phyloP scores from a whole-genome alignment of 176 grass and related monocot species.

The Avena eriantha region DNA sequence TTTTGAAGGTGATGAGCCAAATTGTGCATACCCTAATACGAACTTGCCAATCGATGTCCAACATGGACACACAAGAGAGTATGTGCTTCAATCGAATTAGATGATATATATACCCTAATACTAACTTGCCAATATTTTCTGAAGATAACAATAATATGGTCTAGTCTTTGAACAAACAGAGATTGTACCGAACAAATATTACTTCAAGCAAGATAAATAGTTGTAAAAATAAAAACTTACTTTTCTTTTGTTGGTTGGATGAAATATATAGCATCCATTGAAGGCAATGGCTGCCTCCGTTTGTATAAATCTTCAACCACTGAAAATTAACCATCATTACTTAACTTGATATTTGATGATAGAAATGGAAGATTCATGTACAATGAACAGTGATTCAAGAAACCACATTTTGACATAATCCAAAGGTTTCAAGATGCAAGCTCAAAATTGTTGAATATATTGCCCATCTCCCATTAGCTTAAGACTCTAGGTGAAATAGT shows the following conservation, averaged over 20 bases:
- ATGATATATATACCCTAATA: constrained; percentile 9
- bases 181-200: constrained; percentile 31
- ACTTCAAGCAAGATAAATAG: constrained; percentile 45
- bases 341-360: constrained; percentile 41
- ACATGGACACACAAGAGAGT: constrained; percentile 1
- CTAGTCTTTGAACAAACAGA: constrained; percentile 8
- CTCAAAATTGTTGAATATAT: constrained; percentile 22
- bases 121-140: constrained; percentile 13
- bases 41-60: background rate
- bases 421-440: background rate
- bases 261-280: constrained; percentile 99
- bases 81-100: background rate
- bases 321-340: constrained; percentile 53
- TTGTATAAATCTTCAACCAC: constrained; percentile 99
- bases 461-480: background rate
- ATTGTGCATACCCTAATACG: constrained; percentile 8
- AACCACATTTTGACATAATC: constrained; percentile 22
- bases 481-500: background rate
- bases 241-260: constrained; percentile 99
- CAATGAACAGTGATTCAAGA: constrained; percentile 32
- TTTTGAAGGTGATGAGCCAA: background rate
- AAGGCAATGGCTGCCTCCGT: constrained; percentile 90
- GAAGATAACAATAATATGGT: constrained; percentile 14
- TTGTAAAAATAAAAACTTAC: constrained; percentile 53
- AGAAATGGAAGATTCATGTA: constrained; percentile 39